Evolutionary conservation across 768 basidiomycete genomes (phyloP), one percentile per base, ranked within the genome.

Genomic region (Boletus coccyginus): DNA sequence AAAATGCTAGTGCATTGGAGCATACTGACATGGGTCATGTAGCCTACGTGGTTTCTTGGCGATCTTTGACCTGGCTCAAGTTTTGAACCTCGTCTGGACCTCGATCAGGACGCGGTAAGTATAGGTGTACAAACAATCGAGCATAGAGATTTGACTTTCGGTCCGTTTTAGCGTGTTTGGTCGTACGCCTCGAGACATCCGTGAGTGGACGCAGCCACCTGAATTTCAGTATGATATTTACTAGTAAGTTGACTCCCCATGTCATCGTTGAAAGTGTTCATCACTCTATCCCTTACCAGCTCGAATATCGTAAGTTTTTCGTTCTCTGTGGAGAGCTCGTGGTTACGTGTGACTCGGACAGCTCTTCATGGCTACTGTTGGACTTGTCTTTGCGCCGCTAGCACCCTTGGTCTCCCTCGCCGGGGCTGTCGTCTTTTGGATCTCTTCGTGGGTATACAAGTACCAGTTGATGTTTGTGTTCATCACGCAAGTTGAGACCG

Each of bases 381-480:
- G 87, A 0, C 73, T 99, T 47, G 87, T 97, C 17, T 98, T 98
- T 66, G 94, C 96, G 0, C 96, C 96, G 14, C 76, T 99, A 7
- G 95, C 96, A 0, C 97, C 97, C 1, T 74, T 98, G 32, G 94
- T 99, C 16, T 82, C 81, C 10, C 78, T 94, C 29, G 91, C 90
- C 17, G 92, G 86, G 13, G 87, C 87, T 3, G 69, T 88, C 33
- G 92, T 97, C 21, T 90, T 94, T 70, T 98, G 94, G 91, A 75
- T 88, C 65, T 84, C 84, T 58, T 89, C 87, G 7, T 85, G 85
- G 79, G 90, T 92, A 21, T 93, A 95, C 79, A 99, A 98, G 74
- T 98, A 98, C 66, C 90, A 95, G 76, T 78, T 98, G 48, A 94
- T 98, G 86, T 98, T 96, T 70, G 92, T 96, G 55, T 95, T 82